Evolutionary conservation across 1,284 basidiomycete genomes (phyloP), one percentile per base, ranked within the genome.

Genomic region (Sphagnurus paluster): DNA sequence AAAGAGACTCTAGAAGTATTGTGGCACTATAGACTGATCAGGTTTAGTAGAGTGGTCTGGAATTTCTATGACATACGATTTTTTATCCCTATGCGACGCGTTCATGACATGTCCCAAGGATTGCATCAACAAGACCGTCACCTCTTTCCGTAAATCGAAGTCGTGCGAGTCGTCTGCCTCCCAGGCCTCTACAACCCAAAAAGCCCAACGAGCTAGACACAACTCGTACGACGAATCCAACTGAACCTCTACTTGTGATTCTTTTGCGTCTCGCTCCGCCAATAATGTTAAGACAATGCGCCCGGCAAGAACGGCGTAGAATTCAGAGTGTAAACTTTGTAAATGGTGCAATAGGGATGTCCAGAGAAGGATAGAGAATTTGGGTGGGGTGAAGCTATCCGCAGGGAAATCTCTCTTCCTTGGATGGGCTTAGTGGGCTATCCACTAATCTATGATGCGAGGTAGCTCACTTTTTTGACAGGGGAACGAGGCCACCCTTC

Each of bases 401-500:
- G 58, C 54, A 1, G 73, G 67, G 21, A 76, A 68, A 43, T 73
- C 64, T 35, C 90, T 73, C 67, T 87, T 89, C 59, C 87, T 89
- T 56, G 16, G 16, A 6, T 39, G 30, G 39, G 59, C 42, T 56
- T 34, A 42, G 26, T 13, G 3, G 39, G 6, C 32, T 28, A 29
- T 37, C 42, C 6, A 25, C 23, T 39, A 13, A 16, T 14, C 14
- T 20, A n/a, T 9, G 16, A 26, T 29, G 16, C 23, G 4, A 33
- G 17, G 40, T 33, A 19, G 50, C 79, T 54, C 51, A 92, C 93
- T 84, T 91, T 65, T 84, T 86, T 0, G 89, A 87, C 2, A 87
- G 58, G 3, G 93, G 91, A 2, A 96, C 84, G 4, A 95, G 67
- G 6, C 72, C 78, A 11, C 80, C 89, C 59, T 74, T 80, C 50